Percentiles rank a stretch among this genome's conserved stretches.
phyloP scores from a whole-genome alignment of 108 stramenopile genomes.

The Epithemia pelagica region DNA sequence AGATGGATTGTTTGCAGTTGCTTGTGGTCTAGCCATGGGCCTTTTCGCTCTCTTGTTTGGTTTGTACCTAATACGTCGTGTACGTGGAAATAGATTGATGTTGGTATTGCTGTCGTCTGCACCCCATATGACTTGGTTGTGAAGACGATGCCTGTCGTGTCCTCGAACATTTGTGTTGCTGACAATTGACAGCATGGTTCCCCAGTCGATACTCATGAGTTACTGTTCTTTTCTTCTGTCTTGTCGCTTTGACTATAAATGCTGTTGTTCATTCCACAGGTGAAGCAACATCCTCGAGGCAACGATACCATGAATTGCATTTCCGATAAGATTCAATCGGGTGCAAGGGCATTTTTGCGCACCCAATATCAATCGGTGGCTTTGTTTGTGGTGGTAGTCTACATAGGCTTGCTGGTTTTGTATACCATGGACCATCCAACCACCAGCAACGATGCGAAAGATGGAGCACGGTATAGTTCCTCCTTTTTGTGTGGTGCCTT shows the following conservation, averaged over 20 bases:
- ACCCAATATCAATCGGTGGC: slow-evolving; percentile 90
- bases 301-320: slow-evolving; percentile 65
- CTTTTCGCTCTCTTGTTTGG: slow-evolving; percentile 40
- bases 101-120: not conserved
- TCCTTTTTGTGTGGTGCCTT: slow-evolving; percentile 84
- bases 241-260: not conserved
- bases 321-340: slow-evolving; percentile 74
- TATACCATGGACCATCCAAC: slow-evolving; percentile 48
- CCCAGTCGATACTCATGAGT: too few species aligned
- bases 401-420: slow-evolving; percentile 32
- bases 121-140: not conserved
- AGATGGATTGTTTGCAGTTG: slow-evolving; percentile 12
- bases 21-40: slow-evolving; percentile 34
- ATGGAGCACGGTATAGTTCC: slow-evolving; percentile 70
- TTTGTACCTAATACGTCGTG: slow-evolving; percentile 33
- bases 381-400: slow-evolving; percentile 66
- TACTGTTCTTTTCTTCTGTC: not conserved
- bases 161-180: not conserved
- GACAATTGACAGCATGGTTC: not conserved
- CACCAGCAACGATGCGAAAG: slow-evolving; percentile 21
- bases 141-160: not conserved
- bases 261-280: slow-evolving; percentile 11
- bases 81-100: slow-evolving; percentile 17
- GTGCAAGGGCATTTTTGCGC: slow-evolving; percentile 82
- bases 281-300: slow-evolving; percentile 42